Evolutionary conservation across 768 basidiomycete species (phyloP).

Genomic region (Rhizopogon sp.): DNA sequence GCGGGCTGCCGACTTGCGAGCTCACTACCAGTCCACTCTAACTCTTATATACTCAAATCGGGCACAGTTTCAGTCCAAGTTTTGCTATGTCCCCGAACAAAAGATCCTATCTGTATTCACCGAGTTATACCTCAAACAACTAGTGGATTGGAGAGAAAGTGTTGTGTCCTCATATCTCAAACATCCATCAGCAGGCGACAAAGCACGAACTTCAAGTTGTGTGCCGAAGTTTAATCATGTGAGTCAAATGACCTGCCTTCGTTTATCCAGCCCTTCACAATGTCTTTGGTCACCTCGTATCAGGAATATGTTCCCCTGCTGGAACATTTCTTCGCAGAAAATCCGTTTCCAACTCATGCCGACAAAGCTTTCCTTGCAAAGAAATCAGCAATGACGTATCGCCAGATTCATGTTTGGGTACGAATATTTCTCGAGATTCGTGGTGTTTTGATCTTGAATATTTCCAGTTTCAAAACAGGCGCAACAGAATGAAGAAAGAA

Average conservation of each 20-base stretch:
- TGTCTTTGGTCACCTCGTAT: neutral
- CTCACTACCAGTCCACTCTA: neutral
- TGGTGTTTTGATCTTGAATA: neutral
- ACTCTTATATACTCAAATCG: neutral
- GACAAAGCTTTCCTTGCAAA: conserved; percentile 38
- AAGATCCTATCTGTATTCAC: neutral
- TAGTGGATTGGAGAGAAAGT: fast-evolving
- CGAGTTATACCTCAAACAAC: neutral
- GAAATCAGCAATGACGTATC: conserved; percentile 36
- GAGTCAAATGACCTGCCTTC: neutral
- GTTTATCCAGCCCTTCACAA: neutral
- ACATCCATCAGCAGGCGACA: neutral
- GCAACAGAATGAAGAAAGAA: conserved; percentile 22
- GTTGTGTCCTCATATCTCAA: neutral
- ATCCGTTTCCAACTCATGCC: conserved; percentile 39
- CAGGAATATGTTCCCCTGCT: conserved; percentile 44
- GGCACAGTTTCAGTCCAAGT: neutral
- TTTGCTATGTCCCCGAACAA: neutral
- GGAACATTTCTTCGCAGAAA: conserved; percentile 42
- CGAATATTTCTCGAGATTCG: conserved; percentile 1
- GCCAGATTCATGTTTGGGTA: conserved; percentile 57
- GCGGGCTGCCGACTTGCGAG: conserved; percentile 4
- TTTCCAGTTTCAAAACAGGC: conserved; percentile 50
- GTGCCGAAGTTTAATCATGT: neutral
- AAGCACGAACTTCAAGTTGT: fast-evolving